Conservation (phyloP, 768 basidiomycete genomes). For the Ephemerocybe angulata region DNA sequence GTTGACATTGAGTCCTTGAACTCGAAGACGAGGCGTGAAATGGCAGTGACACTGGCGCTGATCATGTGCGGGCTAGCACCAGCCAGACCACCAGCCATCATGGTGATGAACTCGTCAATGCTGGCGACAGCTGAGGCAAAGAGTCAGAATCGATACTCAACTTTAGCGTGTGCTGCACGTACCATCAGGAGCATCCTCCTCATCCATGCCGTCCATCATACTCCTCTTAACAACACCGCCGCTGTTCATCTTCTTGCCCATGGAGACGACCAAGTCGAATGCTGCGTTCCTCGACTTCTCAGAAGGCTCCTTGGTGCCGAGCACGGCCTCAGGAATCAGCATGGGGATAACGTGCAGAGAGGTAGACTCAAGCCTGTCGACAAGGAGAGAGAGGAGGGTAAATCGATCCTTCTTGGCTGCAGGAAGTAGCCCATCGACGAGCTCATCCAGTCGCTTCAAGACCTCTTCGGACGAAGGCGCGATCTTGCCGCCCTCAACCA, state of each 20-base stretch:
- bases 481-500: conserved; percentile 64
- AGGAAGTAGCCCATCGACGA: conserved; percentile 61
- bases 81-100: conserved; percentile 93
- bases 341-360: conserved; percentile 82
- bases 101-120: conserved; percentile 91
- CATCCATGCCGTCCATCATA: conserved; percentile 81
- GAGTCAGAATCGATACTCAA: background rate
- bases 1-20: conserved; percentile 79
- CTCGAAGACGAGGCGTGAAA: conserved; percentile 92
- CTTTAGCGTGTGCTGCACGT: conserved; percentile 3
- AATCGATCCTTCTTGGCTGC: conserved; percentile 95
- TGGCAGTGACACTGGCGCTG: conserved; percentile 91
- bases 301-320: conserved; percentile 96
- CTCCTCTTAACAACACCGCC: conserved; percentile 81
- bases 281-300: conserved; percentile 87
- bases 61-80: conserved; percentile 97
- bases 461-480: conserved; percentile 52
- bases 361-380: conserved; percentile 63
- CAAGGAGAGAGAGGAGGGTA: conserved; percentile 63
- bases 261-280: conserved; percentile 84
- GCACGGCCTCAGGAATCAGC: conserved; percentile 88
- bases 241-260: conserved; percentile 88
- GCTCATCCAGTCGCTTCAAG: conserved; percentile 61
- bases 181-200: conserved; percentile 52
- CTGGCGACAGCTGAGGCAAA: conserved; percentile 52